Evolutionary conservation across 345 rosid genomes (phyloP).

Genomic region (Geranium rotundifolium): DNA sequence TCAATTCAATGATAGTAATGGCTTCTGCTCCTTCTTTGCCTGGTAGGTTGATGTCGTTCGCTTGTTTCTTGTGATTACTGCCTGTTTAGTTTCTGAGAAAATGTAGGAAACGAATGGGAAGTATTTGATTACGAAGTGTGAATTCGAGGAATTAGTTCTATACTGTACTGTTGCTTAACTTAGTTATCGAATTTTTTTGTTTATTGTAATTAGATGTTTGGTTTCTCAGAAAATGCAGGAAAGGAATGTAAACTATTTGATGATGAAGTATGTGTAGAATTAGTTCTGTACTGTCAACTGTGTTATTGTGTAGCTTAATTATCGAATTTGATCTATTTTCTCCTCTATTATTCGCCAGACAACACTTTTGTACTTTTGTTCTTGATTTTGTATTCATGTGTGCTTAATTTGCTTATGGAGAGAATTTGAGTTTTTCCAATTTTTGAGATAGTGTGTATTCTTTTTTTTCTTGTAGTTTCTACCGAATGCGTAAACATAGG

Average conservation of each 20-base stretch:
- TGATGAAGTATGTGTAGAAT: background rate
- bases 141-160: background rate
- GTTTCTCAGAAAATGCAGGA: slow-evolving; percentile 10
- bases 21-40: slow-evolving; percentile 72
- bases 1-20: slow-evolving; percentile 56
- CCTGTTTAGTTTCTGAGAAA: slow-evolving; percentile 9
- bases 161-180: background rate
- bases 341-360: no score
- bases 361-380: background rate
- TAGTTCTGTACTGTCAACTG: background rate
- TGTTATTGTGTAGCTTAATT: background rate
- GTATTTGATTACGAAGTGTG: slow-evolving; percentile 2
- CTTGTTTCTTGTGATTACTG: background rate
- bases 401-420: background rate
- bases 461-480: slow-evolving; percentile 37
- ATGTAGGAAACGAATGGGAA: slow-evolving; percentile 11
- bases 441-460: background rate
- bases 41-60: slow-evolving; percentile 25
- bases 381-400: background rate
- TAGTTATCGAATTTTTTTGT: background rate
- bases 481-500: slow-evolving; percentile 75
- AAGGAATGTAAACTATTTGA: slow-evolving; percentile 9
- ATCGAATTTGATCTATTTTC: background rate
- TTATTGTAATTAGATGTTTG: slow-evolving; percentile 4
- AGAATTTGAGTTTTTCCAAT: background rate